phyloP scores from a whole-genome alignment of 2,329 filamentous ascomycete species.

The Escovopsis sp. region DNA sequence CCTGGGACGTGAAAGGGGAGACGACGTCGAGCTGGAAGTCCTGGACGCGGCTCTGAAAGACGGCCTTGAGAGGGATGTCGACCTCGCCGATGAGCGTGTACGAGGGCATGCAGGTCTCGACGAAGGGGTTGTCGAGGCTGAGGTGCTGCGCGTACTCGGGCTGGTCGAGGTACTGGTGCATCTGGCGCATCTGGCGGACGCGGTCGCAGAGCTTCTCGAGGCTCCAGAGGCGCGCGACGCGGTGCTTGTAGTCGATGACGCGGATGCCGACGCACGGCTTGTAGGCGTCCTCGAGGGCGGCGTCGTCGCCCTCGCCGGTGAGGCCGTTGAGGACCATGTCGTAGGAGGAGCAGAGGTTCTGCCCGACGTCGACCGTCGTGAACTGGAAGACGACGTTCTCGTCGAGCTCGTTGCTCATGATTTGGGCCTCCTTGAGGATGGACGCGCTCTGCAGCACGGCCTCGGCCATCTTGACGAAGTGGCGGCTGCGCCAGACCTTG shows the following conservation, averaged over 20 bases:
- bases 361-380: constrained; percentile 74
- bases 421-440: constrained; percentile 83
- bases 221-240: constrained; percentile 84
- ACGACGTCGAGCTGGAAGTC: constrained; percentile 84
- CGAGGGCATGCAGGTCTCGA: constrained; percentile 77
- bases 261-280: constrained; percentile 88
- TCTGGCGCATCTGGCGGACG: constrained; percentile 83
- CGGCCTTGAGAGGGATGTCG: constrained; percentile 79
- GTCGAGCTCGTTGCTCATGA: constrained; percentile 94
- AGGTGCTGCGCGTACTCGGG: constrained; percentile 92
- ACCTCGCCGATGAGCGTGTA: constrained; percentile 88
- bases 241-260: constrained; percentile 79
- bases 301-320: constrained; percentile 68
- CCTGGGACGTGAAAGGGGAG: constrained; percentile 82
- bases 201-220: constrained; percentile 80
- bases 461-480: constrained; percentile 90
- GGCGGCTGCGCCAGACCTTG: constrained; percentile 64
- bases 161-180: constrained; percentile 91
- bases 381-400: constrained; percentile 93
- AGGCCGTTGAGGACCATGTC: constrained; percentile 91
- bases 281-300: constrained; percentile 60
- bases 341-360: constrained; percentile 83
- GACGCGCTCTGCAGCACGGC: constrained; percentile 77
- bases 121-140: constrained; percentile 82
- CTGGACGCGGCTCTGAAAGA: constrained; percentile 88